phyloP scores from a whole-genome alignment of 148 eudicot genomes.

The Amaranthus palmeri region DNA sequence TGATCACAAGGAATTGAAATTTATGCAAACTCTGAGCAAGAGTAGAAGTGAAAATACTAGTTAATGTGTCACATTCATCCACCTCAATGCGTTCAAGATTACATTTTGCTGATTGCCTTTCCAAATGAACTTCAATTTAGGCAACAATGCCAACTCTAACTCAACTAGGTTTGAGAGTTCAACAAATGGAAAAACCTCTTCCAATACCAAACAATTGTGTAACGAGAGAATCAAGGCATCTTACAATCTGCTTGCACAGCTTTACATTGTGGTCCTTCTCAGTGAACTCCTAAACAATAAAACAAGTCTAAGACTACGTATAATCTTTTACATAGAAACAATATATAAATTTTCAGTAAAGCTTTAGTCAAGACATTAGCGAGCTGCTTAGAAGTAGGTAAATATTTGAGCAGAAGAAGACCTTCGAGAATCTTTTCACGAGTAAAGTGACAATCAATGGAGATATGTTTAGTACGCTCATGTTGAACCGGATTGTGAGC shows the following conservation, averaged over 20 bases:
- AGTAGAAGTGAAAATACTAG: neutral
- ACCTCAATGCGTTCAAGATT: neutral
- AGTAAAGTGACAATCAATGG: too few relatives aligned
- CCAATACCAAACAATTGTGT: neutral
- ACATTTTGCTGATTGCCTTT: neutral
- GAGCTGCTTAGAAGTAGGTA: too few relatives aligned
- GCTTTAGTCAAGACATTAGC: too few relatives aligned
- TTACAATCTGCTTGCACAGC: neutral
- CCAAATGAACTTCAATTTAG: constrained; percentile 4
- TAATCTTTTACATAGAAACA: too few relatives aligned
- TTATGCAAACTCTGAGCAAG: neutral
- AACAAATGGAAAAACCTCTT: neutral
- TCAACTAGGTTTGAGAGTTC: constrained; percentile 4
- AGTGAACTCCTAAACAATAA: too few relatives aligned
- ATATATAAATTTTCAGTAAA: too few relatives aligned
- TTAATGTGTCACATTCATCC: neutral
- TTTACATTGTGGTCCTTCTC: too few relatives aligned
- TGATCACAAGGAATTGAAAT: neutral
- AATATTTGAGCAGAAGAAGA: too few relatives aligned
- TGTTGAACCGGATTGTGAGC: too few relatives aligned
- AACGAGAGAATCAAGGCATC: neutral
- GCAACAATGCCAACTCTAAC: neutral
- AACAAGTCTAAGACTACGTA: too few relatives aligned
- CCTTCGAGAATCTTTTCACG: too few relatives aligned
- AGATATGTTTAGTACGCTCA: too few relatives aligned